Evolutionary conservation across 495 filamentous ascomycete species (phyloP).

Genomic region (Hypoxylon fragiforme): DNA sequence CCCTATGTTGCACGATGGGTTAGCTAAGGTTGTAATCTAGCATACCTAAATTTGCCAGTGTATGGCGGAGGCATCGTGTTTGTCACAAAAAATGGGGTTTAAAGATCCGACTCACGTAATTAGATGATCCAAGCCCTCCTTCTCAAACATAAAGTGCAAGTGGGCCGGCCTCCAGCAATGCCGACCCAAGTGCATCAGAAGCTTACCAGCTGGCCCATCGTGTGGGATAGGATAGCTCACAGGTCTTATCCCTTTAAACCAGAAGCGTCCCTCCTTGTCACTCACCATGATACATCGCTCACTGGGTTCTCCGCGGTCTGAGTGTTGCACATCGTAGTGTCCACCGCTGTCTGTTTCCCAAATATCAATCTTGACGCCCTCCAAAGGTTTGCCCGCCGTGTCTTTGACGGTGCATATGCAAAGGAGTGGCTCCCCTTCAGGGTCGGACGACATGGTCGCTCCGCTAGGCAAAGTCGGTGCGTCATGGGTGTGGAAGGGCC

Average conservation of each 20-base stretch:
- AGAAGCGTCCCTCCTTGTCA: conserved; percentile 73
- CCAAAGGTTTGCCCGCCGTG: conserved; percentile 65
- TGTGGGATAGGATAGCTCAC: conserved; percentile 89
- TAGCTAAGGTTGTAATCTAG: neutral
- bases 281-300: conserved; percentile 78
- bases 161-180: conserved; percentile 85
- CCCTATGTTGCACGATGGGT: conserved; percentile 45
- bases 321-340: conserved; percentile 88
- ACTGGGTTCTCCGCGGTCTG: conserved; percentile 69
- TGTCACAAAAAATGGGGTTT: conserved; percentile 1
- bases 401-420: conserved; percentile 77
- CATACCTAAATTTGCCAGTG: too few relatives aligned
- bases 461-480: conserved; percentile 68
- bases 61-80: too few relatives aligned
- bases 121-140: conserved; percentile 77
- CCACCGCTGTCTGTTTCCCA: conserved; percentile 92
- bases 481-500: conserved; percentile 93
- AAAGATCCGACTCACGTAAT: conserved; percentile 68
- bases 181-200: conserved; percentile 69
- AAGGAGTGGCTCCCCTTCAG: conserved; percentile 70
- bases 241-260: conserved; percentile 85
- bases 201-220: conserved; percentile 84
- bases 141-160: conserved; percentile 96
- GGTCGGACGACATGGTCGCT: conserved; percentile 70
- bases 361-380: conserved; percentile 78